Percentiles rank a stretch among this genome's conserved stretches.
phyloP scores from a whole-genome alignment of 306 rosid genomes.

The Castanospermum australe region DNA sequence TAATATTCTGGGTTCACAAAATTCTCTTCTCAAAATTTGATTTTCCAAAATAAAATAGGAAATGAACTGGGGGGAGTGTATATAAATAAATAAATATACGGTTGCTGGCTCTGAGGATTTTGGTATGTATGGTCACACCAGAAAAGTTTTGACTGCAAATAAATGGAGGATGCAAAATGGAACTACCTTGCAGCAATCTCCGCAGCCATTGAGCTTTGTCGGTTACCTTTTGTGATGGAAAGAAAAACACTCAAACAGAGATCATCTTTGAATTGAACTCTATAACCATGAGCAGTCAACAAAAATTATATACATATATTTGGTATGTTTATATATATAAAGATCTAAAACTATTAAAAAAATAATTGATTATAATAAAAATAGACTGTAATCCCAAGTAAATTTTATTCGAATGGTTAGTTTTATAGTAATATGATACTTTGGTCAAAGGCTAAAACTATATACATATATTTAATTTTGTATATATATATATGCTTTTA shows the following conservation, averaged over 20 bases:
- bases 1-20: neutral
- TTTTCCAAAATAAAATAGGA: neutral
- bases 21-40: neutral
- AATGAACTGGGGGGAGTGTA: neutral
- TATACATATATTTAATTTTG: neutral
- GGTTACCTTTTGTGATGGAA: constrained; percentile 15
- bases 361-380: no score
- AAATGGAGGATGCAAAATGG: neutral
- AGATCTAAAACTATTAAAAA: no score
- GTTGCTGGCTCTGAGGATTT: constrained; percentile 18
- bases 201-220: neutral
- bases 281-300: neutral
- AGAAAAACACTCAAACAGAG: neutral
- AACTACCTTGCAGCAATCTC: neutral
- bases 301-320: neutral
- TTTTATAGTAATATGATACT: no score
- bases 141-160: constrained; percentile 12
- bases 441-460: no score
- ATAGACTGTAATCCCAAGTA: no score
- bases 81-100: neutral
- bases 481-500: neutral
- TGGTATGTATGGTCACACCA: constrained; percentile 33
- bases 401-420: no score
- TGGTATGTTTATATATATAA: no score
- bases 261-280: constrained; percentile 41